A percentile compares a stretch with the other conserved stretches of the same genome.
Evolutionary conservation across 2,329 filamentous ascomycete species (phyloP).

Genomic region (Ciborinia camelliae): DNA sequence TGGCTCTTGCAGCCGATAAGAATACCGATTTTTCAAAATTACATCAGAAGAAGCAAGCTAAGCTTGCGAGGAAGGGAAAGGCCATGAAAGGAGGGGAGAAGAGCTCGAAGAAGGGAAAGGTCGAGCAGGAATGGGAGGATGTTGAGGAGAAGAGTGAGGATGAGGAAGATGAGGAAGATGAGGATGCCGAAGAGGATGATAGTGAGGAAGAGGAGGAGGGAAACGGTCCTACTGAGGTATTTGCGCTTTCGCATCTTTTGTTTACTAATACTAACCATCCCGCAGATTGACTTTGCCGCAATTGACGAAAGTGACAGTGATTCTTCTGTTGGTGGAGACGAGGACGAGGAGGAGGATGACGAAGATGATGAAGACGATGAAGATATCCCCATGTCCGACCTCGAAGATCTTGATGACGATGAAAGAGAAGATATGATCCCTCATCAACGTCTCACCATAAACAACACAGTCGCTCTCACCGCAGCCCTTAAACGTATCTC

Average conservation of each 20-base stretch:
- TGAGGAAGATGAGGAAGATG: slow-evolving; percentile 31
- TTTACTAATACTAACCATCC: slow-evolving; percentile 20
- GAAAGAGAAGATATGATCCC: slow-evolving; percentile 85
- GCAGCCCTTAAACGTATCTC: slow-evolving; percentile 76
- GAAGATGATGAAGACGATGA: slow-evolving; percentile 74
- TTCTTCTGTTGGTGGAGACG: slow-evolving; percentile 48
- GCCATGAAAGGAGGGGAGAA: slow-evolving; percentile 43
- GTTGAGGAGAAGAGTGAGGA: slow-evolving; percentile 41
- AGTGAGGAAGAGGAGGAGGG: slow-evolving; percentile 32
- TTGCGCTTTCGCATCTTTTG: slow-evolving; percentile 14
- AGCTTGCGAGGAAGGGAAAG: slow-evolving; percentile 46
- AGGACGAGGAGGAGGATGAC: slow-evolving; percentile 43
- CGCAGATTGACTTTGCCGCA: slow-evolving; percentile 50
- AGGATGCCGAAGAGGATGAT: slow-evolving; percentile 30
- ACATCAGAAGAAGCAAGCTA: slow-evolving; percentile 39
- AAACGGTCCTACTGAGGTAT: slow-evolving; percentile 27
- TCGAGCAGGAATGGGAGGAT: slow-evolving; percentile 46
- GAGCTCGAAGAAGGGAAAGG: slow-evolving; percentile 47
- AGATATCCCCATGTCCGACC: slow-evolving; percentile 85
- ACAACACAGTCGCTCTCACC: slow-evolving; percentile 86
- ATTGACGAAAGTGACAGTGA: slow-evolving; percentile 61
- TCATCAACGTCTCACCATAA: slow-evolving; percentile 91
- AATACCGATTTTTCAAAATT: slow-evolving; percentile 50
- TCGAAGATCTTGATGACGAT: slow-evolving; percentile 72
- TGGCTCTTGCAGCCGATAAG: slow-evolving; percentile 54